Base-by-base conservation (phyloP, 2,329 filamentous ascomycete genomes). In the Trichophyton mentagrophytes region DNA sequence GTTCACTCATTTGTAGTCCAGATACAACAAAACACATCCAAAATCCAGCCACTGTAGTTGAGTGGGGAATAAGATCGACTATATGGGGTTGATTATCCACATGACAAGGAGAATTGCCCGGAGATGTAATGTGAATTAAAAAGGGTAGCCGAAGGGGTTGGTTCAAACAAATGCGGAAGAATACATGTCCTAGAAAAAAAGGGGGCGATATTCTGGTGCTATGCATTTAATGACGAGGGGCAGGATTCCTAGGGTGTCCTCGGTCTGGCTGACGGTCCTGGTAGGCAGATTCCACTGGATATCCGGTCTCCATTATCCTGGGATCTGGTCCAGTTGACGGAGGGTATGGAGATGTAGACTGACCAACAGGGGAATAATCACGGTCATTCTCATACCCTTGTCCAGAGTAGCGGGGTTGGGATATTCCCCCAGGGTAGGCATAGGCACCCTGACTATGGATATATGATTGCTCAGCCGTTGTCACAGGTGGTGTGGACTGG, bases 281-380 rank as follows among this genome's bases (percentile, higher is more conserved):
- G 61, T 71, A 72, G 55, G 61, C 57, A 40, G 69, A 69, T 63
- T 76, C 74, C 65, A 73, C 70, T 61, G 73, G 72, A 65, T 75
- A 76, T 71, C 74, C 75, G 61, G 72, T 67, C 61, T 75, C 74
- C 62, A 65, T 61, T 69, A 74, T 72, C 69, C 74, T 73, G 57
- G 72, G 69, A 62, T 76, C 74, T 63, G 73, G 67, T 67, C 72
- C 71, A 65, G 72, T 71, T 58, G 70, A 74, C 59, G 73, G 62
- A 63, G 74, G 72, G 65, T 76, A 76, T 57, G 69, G 65, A 64
- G 74, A 75, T 66, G 72, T 71, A 60, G 73, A 69, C 49, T 73
- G 72, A 61, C 71, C 71, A 49, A 70, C 72, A 53, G 72, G 71
- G 64, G 73, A 70, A 65, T 75, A 76, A 40, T 76, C 74, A 62